Percentiles rank a stretch among this genome's conserved stretches.
These are phyloP conservation scores for Citropsis articulata DNA, from an alignment of 345 rosid species.

Conservation along the genomic window DNA sequence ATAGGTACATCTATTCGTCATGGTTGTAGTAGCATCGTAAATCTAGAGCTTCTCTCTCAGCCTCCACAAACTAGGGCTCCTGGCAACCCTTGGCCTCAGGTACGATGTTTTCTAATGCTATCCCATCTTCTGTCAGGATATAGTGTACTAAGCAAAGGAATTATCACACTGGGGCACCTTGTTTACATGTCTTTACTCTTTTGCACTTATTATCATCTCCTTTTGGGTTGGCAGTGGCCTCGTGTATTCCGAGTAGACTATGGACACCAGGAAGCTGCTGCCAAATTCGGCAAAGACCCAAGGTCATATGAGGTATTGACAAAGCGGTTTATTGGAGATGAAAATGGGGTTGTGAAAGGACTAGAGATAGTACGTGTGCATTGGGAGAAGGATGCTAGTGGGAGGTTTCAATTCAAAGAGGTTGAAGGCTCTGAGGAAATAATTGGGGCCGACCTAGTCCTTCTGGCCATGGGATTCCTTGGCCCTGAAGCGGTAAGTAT, in stretches of 20 bases:
- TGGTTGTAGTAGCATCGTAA: constrained; percentile 71
- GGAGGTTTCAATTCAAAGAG: constrained; percentile 83
- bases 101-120: constrained; percentile 14
- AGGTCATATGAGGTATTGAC: constrained; percentile 90
- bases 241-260: constrained; percentile 88
- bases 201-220: neutral
- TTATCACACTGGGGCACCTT: neutral
- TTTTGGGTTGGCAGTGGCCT: constrained; percentile 79
- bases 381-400: constrained; percentile 93
- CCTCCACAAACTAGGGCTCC: constrained; percentile 86
- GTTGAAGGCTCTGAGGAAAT: constrained; percentile 81
- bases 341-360: constrained; percentile 73
- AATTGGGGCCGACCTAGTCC: constrained; percentile 81
- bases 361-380: constrained; percentile 67
- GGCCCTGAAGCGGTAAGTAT: constrained; percentile 88
- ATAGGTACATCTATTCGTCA: constrained; percentile 97
- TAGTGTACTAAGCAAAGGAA: neutral
- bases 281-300: constrained; percentile 91
- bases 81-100: constrained; percentile 99
- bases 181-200: neutral
- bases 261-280: constrained; percentile 91
- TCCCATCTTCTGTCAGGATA: neutral
- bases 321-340: constrained; percentile 86
- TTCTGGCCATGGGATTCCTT: constrained; percentile 97
- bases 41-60: constrained; percentile 92